Base-by-base conservation (phyloP, 1,284 basidiomycete genomes). In the Leccinum insigne region DNA sequence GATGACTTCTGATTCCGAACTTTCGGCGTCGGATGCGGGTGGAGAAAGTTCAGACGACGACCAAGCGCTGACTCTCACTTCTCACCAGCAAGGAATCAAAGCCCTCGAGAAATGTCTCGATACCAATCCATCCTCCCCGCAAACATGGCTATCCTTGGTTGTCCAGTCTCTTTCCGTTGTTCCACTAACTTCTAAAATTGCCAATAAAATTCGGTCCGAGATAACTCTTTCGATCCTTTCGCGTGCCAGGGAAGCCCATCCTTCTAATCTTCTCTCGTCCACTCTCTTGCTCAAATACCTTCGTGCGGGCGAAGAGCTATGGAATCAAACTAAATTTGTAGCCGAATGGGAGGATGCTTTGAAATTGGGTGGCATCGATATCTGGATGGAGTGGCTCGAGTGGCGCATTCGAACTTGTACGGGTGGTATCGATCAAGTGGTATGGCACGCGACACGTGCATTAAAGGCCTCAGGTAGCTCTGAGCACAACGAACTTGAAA, bases 321-420 rank as follows among this genome's bases (percentile, higher is more conserved):
- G 89, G 91, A 75, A 82, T 38, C 79, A 82, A 65, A 78, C 79
- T 59, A 83, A 86, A 76, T 70, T 89, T 10, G 68, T 73, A 21
- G 77, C 80, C 13, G 90, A 94, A 71, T 96, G 94, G 94, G 88
- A 91, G 61, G 81, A 84, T 49, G 87, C 90, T 1, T 77, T 92
- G 67, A 81, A 79, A 67, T 71, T 83, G 9, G 82, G 82, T 49
- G 78, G 80, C 42, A 79, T 85, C 38, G 80, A 82, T 63, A 80
- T 92, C 16, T 89, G 86, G 84, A 83, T 91, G 77, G 88, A 88
- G 68, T 94, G 90, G 91, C 72, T 92, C 5, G 89, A 91, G 69
- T 93, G 90, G 91, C 82, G 83, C 63, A 84, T 89, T 38, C 79
- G 85, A 32, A 82, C 70, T 56, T 78, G 76, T 42, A 77, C 66